Evolutionary conservation across 208 protist genomes (phyloP).

Genomic region (Herpetomonas samuelpessoai): DNA sequence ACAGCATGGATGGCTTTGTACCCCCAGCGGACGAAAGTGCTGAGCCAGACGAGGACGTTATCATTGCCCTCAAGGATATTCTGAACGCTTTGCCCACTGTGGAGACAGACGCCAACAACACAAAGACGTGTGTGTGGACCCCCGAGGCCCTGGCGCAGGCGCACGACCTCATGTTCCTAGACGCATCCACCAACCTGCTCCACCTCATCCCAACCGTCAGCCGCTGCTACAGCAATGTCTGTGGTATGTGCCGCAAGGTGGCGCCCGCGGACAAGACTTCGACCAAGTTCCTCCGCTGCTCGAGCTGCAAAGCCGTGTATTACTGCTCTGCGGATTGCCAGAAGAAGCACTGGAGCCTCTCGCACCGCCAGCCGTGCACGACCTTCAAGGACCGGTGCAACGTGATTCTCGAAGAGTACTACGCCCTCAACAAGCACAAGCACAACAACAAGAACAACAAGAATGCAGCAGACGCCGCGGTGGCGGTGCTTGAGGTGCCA

Average conservation of each 20-base stretch:
- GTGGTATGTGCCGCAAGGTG: slow-evolving; percentile 46
- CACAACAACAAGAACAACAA: slow-evolving; percentile 21
- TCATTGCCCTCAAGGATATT: slow-evolving; percentile 69
- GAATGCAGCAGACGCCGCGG: slow-evolving; percentile 14
- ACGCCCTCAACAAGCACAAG: slow-evolving; percentile 31
- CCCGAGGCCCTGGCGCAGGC: slow-evolving; percentile 42
- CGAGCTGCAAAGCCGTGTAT: slow-evolving; percentile 77
- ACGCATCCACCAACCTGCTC: slow-evolving; percentile 69
- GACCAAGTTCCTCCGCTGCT: slow-evolving; percentile 52
- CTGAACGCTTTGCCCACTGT: slow-evolving; percentile 48
- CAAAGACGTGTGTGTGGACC: slow-evolving; percentile 37
- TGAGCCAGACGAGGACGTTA: slow-evolving; percentile 66
- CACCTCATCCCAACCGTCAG: slow-evolving; percentile 65
- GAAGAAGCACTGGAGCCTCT: slow-evolving; percentile 51
- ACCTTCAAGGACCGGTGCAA: slow-evolving; percentile 54
- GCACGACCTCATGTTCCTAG: slow-evolving; percentile 80
- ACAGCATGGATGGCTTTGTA: no score
- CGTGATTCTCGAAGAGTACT: slow-evolving; percentile 44
- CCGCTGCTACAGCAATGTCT: slow-evolving; percentile 44
- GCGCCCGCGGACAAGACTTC: slow-evolving; percentile 1
- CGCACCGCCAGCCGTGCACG: slow-evolving; percentile 53
- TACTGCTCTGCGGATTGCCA: slow-evolving; percentile 79
- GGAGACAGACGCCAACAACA: not conserved
- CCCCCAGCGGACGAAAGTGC: no score
- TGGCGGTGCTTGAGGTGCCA: slow-evolving; percentile 61